Conservation (phyloP, 176 grass and related monocot species). For the Raddia distichophylla region DNA sequence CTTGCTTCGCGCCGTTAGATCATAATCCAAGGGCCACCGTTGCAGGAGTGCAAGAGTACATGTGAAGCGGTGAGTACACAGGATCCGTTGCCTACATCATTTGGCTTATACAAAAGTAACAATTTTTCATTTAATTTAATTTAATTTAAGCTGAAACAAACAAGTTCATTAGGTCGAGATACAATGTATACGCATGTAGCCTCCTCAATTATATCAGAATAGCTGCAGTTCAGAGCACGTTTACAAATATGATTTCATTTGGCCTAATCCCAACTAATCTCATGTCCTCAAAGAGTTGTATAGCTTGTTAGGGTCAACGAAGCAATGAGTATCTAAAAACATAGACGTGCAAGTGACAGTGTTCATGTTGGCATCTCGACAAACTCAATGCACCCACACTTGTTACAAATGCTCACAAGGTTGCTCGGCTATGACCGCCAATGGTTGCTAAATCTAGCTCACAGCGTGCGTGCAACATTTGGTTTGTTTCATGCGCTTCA, state of each 20-base stretch:
- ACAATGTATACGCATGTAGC: constrained; percentile 26
- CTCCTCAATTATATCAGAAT: constrained; percentile 65
- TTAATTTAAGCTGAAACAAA: too few species aligned
- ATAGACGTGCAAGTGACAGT: constrained; percentile 77
- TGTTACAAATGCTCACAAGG: constrained; percentile 88
- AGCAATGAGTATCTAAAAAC: constrained; percentile 81
- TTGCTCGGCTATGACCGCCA: constrained; percentile 45
- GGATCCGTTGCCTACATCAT: too few species aligned
- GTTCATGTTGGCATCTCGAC: constrained; percentile 70
- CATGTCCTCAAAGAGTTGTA: constrained; percentile 90
- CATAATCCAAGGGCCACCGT: too few species aligned
- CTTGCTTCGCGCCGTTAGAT: too few species aligned
- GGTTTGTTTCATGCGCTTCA: too few species aligned
- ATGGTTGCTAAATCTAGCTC: too few species aligned
- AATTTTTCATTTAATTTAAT: too few species aligned
- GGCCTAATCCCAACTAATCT: constrained; percentile 62
- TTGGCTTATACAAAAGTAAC: too few species aligned
- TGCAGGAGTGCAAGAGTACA: too few species aligned
- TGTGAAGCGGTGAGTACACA: too few species aligned
- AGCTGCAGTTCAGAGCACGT: constrained; percentile 85
- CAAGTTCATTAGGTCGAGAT: too few species aligned
- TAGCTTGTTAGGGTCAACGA: constrained; percentile 63
- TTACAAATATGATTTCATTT: constrained; percentile 77
- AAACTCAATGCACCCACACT: constrained; percentile 76
- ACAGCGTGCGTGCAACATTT: too few species aligned